phyloP scores from a whole-genome alignment of 129 eudicot genomes.

The Flaveria ramosissima region DNA sequence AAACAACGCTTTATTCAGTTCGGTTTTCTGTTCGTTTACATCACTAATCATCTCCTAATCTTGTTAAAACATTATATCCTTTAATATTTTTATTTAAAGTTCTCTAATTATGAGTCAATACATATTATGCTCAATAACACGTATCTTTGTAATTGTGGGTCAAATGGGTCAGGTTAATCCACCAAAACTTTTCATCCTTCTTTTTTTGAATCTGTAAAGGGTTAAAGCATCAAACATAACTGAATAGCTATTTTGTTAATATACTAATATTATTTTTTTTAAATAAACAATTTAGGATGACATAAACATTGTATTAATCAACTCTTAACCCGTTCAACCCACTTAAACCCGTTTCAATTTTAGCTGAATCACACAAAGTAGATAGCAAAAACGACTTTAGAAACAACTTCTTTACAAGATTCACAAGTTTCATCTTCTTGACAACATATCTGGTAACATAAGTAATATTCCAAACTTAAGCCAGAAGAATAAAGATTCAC shows the following conservation, averaged over 20 bases:
- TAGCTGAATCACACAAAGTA: neutral
- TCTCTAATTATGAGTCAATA: no score
- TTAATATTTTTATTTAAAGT: no score
- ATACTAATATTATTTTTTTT: neutral
- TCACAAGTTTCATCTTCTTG: slow-evolving; percentile 16
- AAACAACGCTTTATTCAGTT: no score
- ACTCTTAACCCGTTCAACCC: neutral
- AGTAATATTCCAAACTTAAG: slow-evolving; percentile 39
- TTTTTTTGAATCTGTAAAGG: neutral
- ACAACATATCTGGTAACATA: slow-evolving; percentile 1
- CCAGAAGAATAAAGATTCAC: slow-evolving; percentile 25
- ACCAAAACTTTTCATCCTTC: neutral
- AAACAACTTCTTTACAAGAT: neutral
- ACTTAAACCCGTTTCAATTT: no score
- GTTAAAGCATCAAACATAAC: neutral
- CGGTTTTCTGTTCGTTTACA: no score
- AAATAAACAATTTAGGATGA: neutral
- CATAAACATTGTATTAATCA: neutral
- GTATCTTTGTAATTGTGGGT: neutral
- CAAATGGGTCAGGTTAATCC: neutral
- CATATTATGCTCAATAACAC: no score
- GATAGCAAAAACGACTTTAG: neutral
- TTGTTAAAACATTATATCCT: no score
- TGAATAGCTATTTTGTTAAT: neutral
- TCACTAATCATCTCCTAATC: no score